These are phyloP conservation scores for Mycena latifolia DNA, from an alignment of 768 basidiomycete genomes.

Conservation along the genomic window DNA sequence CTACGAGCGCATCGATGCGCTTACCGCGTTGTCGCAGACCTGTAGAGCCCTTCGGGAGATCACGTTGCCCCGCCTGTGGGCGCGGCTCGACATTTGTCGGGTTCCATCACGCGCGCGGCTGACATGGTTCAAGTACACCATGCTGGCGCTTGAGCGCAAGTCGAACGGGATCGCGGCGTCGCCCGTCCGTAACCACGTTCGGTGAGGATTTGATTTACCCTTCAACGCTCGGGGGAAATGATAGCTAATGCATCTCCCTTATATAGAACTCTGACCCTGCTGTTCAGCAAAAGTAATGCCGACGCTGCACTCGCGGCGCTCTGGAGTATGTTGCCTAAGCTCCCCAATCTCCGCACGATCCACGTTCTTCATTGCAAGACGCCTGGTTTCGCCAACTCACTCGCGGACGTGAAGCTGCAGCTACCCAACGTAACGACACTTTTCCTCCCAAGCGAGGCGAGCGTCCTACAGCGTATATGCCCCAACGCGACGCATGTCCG, in stretches of 20 bases:
- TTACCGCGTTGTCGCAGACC: slow-evolving; percentile 33
- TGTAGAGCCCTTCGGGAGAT: slow-evolving; percentile 19
- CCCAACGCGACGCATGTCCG: slow-evolving; percentile 29
- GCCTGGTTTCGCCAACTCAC: slow-evolving; percentile 18
- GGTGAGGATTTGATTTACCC: slow-evolving; percentile 7
- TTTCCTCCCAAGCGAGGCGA: slow-evolving; percentile 9
- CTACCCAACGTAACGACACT: slow-evolving; percentile 28
- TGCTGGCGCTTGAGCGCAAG: slow-evolving; percentile 25
- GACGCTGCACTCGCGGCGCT: slow-evolving; percentile 23
- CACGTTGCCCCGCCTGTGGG: slow-evolving; percentile 28
- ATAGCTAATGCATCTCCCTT: no score
- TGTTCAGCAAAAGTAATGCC: slow-evolving; percentile 25
- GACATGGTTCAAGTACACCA: slow-evolving; percentile 27
- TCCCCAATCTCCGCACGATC: slow-evolving; percentile 31
- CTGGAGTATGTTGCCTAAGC: slow-evolving; percentile 24
- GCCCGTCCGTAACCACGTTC: slow-evolving; percentile 28
- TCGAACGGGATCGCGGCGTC: slow-evolving; percentile 23
- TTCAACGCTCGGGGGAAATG: no score
- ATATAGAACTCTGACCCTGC: slow-evolving; percentile 20
- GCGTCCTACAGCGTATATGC: slow-evolving; percentile 20
- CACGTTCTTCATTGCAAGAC: slow-evolving; percentile 28
- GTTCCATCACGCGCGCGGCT: slow-evolving; percentile 6
- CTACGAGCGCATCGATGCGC: slow-evolving; percentile 29
- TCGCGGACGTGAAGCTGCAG: slow-evolving; percentile 2
- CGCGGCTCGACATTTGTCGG: slow-evolving; percentile 24